Evolutionary conservation across 1,284 basidiomycete genomes (phyloP).

Genomic region (Sporisorium reilianum): DNA sequence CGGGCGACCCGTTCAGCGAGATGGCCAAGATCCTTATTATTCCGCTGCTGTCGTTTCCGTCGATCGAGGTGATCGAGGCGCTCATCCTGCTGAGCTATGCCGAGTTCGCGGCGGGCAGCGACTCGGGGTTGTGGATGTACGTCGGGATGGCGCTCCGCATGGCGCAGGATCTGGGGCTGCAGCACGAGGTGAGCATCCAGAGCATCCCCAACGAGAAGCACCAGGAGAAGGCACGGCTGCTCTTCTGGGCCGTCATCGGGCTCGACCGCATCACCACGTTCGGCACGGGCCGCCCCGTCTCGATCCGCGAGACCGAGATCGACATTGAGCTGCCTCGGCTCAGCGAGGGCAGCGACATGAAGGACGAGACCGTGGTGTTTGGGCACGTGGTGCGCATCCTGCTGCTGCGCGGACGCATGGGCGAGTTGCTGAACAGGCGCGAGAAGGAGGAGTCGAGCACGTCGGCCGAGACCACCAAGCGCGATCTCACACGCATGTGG

Average conservation of each 20-base stretch:
- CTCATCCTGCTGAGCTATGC: constrained; percentile 57
- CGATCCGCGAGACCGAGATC: constrained; percentile 56
- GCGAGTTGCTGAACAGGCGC: constrained; percentile 55
- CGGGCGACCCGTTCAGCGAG: constrained; percentile 59
- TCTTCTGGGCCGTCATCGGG: constrained; percentile 58
- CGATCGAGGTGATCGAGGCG: constrained; percentile 60
- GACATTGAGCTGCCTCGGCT: constrained; percentile 52
- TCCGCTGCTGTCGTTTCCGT: constrained; percentile 60
- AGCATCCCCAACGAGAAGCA: constrained; percentile 55
- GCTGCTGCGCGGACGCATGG: constrained; percentile 56
- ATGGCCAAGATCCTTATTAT: constrained; percentile 64
- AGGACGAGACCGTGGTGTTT: constrained; percentile 52
- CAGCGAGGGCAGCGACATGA: constrained; percentile 38
- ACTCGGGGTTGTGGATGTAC: constrained; percentile 63
- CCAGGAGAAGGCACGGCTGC: constrained; percentile 51
- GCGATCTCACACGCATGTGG: constrained; percentile 54
- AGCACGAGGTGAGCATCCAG: constrained; percentile 57
- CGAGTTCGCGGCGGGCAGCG: constrained; percentile 59
- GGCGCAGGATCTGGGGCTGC: constrained; percentile 57
- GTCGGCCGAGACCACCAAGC: constrained; percentile 41
- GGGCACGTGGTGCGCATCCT: constrained; percentile 55
- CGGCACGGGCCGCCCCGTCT: constrained; percentile 58
- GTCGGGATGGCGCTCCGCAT: constrained; percentile 60
- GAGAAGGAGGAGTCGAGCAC: constrained; percentile 41
- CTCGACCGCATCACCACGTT: constrained; percentile 63